A percentile compares a stretch with the other conserved stretches of the same genome.
Evolutionary conservation across 2,329 filamentous ascomycete species (phyloP).

Genomic region (Epichloe hybrida): DNA sequence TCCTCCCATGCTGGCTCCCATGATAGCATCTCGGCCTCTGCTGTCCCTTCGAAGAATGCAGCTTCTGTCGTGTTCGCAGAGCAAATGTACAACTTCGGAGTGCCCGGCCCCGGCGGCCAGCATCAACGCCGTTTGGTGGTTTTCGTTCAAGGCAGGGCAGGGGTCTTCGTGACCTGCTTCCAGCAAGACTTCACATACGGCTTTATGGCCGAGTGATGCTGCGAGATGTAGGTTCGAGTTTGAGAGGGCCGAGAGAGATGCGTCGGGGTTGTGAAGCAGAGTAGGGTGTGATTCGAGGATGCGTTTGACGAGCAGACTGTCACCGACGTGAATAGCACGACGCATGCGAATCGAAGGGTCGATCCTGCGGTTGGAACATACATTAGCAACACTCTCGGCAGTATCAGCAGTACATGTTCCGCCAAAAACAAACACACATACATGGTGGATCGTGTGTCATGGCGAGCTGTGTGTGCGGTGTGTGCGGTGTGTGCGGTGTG

Average conservation of each 20-base stretch:
- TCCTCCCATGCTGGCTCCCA: constrained; percentile 47
- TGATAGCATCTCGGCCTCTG: constrained; percentile 57
- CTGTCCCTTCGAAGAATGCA: constrained; percentile 53
- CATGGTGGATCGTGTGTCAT: constrained; percentile 10
- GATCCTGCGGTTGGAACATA: constrained; percentile 41
- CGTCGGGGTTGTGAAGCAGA: constrained; percentile 68
- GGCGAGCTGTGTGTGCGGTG: neutral
- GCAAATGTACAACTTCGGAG: constrained; percentile 58
- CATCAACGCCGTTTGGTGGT: constrained; percentile 71
- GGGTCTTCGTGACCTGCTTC: constrained; percentile 61
- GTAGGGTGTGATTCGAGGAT: constrained; percentile 61
- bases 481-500: too few relatives aligned
- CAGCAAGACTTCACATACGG: constrained; percentile 58
- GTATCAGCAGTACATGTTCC: neutral
- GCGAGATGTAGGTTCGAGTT: constrained; percentile 79
- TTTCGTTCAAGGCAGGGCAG: constrained; percentile 63
- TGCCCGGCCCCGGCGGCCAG: constrained; percentile 59
- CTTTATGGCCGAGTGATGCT: constrained; percentile 54
- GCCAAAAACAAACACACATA: neutral
- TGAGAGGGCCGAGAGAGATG: constrained; percentile 50
- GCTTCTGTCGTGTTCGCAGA: constrained; percentile 49
- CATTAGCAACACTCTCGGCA: neutral
- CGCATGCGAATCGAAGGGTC: constrained; percentile 64
- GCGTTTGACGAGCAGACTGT: constrained; percentile 57
- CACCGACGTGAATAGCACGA: constrained; percentile 66